phyloP scores from a whole-genome alignment of 805 yeast genomes.

The Schwanniomyces yamadae region DNA sequence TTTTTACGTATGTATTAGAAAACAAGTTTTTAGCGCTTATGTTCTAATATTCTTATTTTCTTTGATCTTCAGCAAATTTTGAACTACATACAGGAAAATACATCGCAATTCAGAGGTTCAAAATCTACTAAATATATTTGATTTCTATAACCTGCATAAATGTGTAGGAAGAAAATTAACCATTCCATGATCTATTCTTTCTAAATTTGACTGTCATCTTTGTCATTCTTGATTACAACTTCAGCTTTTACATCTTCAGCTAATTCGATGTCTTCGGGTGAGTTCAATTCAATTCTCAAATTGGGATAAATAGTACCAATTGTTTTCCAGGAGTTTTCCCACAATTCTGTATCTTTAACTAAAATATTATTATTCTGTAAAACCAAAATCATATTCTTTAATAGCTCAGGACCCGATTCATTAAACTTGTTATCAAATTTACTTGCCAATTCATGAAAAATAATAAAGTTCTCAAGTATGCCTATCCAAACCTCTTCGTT shows the following conservation, averaged over 20 bases:
- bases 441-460: slow-evolving; percentile 22
- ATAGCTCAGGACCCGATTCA: slow-evolving; percentile 37
- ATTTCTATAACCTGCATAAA: too few species aligned
- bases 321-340: slow-evolving; percentile 33
- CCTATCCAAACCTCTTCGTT: slow-evolving; percentile 32
- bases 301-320: slow-evolving; percentile 29
- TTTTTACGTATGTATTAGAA: too few species aligned
- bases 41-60: too few species aligned
- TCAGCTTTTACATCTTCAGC: neutral
- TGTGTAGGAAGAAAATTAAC: too few species aligned
- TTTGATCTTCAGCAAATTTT: too few species aligned
- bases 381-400: slow-evolving; percentile 44
- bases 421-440: slow-evolving; percentile 15
- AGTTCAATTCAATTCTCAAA: slow-evolving; percentile 19
- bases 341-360: slow-evolving; percentile 20
- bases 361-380: slow-evolving; percentile 29
- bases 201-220: slow-evolving; percentile 1
- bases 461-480: slow-evolving; percentile 31
- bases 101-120: too few species aligned
- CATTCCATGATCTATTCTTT: too few species aligned
- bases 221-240: neutral
- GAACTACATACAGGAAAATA: too few species aligned
- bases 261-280: too few species aligned
- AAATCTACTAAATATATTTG: too few species aligned
- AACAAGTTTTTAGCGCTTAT: too few species aligned